Conservation (phyloP, 768 basidiomycete species). For the Ramaria sp. region DNA sequence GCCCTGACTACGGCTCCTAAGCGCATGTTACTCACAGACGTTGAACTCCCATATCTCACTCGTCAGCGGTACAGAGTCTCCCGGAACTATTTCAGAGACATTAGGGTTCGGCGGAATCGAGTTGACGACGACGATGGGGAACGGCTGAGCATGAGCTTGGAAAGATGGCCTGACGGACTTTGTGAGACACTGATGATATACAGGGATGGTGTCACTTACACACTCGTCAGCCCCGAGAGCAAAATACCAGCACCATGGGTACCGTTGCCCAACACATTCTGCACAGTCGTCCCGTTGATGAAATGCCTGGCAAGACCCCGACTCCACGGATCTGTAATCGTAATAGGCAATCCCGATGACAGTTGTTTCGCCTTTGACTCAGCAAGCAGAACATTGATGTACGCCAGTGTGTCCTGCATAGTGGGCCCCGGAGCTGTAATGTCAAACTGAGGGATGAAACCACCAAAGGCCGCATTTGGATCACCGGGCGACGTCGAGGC, state of each 20-base stretch:
- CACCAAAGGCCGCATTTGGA: constrained; percentile 12
- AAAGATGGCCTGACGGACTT: constrained; percentile 21
- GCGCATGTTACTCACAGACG: constrained; percentile 5
- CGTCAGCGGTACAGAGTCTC: constrained; percentile 21
- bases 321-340: constrained; percentile 21
- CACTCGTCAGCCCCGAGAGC: constrained; percentile 23
- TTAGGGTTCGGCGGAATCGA: constrained; percentile 19
- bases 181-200: not conserved
- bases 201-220: constrained; percentile 17
- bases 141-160: constrained; percentile 23
- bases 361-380: constrained; percentile 23
- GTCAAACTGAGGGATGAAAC: constrained; percentile 23
- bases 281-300: constrained; percentile 24
- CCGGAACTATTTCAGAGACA: constrained; percentile 14
- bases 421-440: constrained; percentile 15
- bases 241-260: constrained; percentile 25
- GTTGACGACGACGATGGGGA: constrained; percentile 28
- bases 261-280: constrained; percentile 20
- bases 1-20: not conserved
- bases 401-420: constrained; percentile 11
- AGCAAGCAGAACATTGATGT: constrained; percentile 13
- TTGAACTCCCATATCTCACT: constrained; percentile 28
- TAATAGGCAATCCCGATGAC: constrained; percentile 20
- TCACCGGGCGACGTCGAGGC: constrained; percentile 8
- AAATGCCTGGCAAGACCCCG: constrained; percentile 27